Conservation (phyloP, 176 grass and related monocot species). For the Triticum timopheevii region DNA sequence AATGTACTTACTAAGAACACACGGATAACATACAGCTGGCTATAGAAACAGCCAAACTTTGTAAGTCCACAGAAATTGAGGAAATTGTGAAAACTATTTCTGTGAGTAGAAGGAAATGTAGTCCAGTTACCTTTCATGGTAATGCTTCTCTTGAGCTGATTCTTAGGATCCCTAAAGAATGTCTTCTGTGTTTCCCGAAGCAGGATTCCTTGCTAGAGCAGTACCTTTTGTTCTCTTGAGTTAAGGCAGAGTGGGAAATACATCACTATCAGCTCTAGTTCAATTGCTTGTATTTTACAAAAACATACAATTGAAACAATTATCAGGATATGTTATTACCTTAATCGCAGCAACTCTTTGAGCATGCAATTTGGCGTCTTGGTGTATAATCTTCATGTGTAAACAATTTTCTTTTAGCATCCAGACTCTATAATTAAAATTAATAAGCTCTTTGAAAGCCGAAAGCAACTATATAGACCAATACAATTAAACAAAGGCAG, state of each 20-base stretch:
- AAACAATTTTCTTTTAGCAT: slow-evolving; percentile 96
- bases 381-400: slow-evolving; percentile 84
- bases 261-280: not conserved
- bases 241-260: not conserved
- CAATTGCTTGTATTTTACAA: slow-evolving; percentile 24
- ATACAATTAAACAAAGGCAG: not conserved
- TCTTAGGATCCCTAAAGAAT: too few relatives aligned
- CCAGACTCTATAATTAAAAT: slow-evolving; percentile 85
- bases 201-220: too few relatives aligned
- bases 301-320: not conserved
- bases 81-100: not conserved
- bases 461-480: not conserved
- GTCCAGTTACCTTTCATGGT: slow-evolving; percentile 71
- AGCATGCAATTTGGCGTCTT: slow-evolving; percentile 72
- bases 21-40: not conserved
- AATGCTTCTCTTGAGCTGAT: slow-evolving; percentile 1
- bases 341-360: slow-evolving; percentile 88
- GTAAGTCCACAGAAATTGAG: not conserved
- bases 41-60: not conserved
- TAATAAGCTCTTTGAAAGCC: slow-evolving; percentile 42
- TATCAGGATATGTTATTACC: slow-evolving; percentile 35
- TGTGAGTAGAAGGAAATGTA: not conserved
- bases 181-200: too few relatives aligned
- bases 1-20: not conserved
- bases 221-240: too few relatives aligned